Evolutionary conservation across 2,329 filamentous ascomycete genomes (phyloP).

Genomic region (Fusarium xyrophilum): DNA sequence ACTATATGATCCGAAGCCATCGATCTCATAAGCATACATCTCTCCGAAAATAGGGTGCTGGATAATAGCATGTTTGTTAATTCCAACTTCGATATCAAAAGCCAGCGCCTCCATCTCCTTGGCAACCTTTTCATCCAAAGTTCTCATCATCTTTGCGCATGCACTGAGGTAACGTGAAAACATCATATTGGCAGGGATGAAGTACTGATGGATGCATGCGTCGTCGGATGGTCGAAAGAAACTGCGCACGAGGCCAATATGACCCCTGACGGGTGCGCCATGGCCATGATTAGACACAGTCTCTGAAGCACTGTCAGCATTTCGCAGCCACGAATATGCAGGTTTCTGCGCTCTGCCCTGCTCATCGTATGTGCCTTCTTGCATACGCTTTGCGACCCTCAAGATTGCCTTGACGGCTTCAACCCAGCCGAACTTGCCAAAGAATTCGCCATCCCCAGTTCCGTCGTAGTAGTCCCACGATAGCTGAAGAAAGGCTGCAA

Average conservation of each 20-base stretch:
- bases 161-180: slow-evolving; percentile 68
- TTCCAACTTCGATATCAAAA: slow-evolving; percentile 64
- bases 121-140: slow-evolving; percentile 59
- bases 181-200: slow-evolving; percentile 92
- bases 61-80: slow-evolving; percentile 73
- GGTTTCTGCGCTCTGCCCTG: slow-evolving; percentile 61
- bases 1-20: slow-evolving; percentile 68
- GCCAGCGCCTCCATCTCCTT: slow-evolving; percentile 66
- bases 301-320: slow-evolving; percentile 77
- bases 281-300: slow-evolving; percentile 78
- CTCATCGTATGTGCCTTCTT: slow-evolving; percentile 73
- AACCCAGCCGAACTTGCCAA: slow-evolving; percentile 75
- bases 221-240: slow-evolving; percentile 93
- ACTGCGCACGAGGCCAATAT: slow-evolving; percentile 84
- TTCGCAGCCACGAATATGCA: slow-evolving; percentile 79
- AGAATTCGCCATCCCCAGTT: slow-evolving; percentile 76
- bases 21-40: slow-evolving; percentile 74
- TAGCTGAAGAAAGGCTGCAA: slow-evolving; percentile 85
- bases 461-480: slow-evolving; percentile 79
- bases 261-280: slow-evolving; percentile 78
- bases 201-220: slow-evolving; percentile 81
- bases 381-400: slow-evolving; percentile 71
- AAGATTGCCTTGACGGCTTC: slow-evolving; percentile 74
- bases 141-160: slow-evolving; percentile 54
- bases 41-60: slow-evolving; percentile 65